These are phyloP conservation scores for Ambispora gerdemannii DNA, from an alignment of 192 early-diverging fungal genomes.

Conservation along the genomic window DNA sequence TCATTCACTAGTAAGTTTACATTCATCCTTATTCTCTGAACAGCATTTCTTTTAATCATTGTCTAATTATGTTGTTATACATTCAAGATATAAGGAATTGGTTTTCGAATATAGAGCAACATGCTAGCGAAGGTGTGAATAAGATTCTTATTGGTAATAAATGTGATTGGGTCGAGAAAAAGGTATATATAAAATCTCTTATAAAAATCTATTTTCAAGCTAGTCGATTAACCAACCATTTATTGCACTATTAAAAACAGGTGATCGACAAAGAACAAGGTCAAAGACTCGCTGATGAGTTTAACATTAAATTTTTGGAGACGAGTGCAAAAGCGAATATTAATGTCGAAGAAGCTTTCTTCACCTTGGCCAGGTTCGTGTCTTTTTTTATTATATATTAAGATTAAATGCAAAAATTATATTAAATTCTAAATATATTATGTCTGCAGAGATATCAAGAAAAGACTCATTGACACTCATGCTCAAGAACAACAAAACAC, in stretches of 20 bases:
- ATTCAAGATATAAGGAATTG: conserved; percentile 96
- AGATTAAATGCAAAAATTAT: background rate
- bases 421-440: too few species aligned
- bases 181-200: conserved; percentile 48
- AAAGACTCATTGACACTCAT: conserved; percentile 89
- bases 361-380: conserved; percentile 80
- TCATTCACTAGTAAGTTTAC: conserved; percentile 86
- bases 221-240: background rate
- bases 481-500: conserved; percentile 39
- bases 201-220: background rate
- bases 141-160: conserved; percentile 99
- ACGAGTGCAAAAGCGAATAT: conserved; percentile 99
- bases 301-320: conserved; percentile 93
- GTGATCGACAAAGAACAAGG: conserved; percentile 95
- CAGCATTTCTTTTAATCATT: conserved; percentile 4
- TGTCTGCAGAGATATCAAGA: conserved; percentile 97
- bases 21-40: background rate
- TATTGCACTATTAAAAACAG: conserved; percentile 46
- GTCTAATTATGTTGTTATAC: background rate
- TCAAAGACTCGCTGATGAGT: conserved; percentile 90
- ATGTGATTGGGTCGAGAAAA: conserved; percentile 95
- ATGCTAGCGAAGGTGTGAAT: conserved; percentile 98
- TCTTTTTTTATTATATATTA: conserved; percentile 27
- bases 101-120: conserved; percentile 99
- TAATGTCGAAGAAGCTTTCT: conserved; percentile 96